These are phyloP conservation scores for Exserohilum rostratum DNA, from an alignment of 2,329 filamentous ascomycete genomes.

Conservation along the genomic window DNA sequence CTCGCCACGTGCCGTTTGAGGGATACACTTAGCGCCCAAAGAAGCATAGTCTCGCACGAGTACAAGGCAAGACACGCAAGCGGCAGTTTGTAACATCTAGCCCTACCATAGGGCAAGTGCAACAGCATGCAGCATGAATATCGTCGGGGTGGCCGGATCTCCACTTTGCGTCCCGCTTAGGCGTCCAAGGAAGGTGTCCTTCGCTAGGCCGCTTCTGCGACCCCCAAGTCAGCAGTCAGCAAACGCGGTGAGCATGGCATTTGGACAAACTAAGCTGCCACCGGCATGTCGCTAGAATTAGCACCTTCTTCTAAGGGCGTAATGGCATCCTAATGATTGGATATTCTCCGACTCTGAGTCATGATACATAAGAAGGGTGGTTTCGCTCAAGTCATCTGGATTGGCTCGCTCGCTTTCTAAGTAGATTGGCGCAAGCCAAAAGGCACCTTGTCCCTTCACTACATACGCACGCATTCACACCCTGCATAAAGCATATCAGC, in stretches of 20 bases:
- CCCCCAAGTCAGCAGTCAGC: background rate
- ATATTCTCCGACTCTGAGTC: background rate
- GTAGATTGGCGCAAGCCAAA: background rate
- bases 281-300: background rate
- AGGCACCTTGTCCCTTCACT: no score
- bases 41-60: background rate
- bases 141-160: slow-evolving; percentile 5
- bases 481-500: no score
- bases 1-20: background rate
- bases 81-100: background rate
- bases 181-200: slow-evolving; percentile 6
- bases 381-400: background rate
- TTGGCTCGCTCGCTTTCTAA: background rate
- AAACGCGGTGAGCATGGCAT: background rate
- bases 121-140: background rate
- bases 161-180: slow-evolving; percentile 7
- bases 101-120: background rate
- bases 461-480: no score
- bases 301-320: background rate
- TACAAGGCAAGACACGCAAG: background rate
- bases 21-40: background rate
- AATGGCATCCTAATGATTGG: background rate
- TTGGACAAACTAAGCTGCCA: background rate
- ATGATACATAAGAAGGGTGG: background rate
- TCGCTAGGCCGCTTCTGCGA: background rate